A percentile compares a stretch with the other conserved stretches of the same genome.
These are phyloP conservation scores for Oryza coarctata DNA, from an alignment of 176 grass and related monocot genomes.

Conservation along the genomic window DNA sequence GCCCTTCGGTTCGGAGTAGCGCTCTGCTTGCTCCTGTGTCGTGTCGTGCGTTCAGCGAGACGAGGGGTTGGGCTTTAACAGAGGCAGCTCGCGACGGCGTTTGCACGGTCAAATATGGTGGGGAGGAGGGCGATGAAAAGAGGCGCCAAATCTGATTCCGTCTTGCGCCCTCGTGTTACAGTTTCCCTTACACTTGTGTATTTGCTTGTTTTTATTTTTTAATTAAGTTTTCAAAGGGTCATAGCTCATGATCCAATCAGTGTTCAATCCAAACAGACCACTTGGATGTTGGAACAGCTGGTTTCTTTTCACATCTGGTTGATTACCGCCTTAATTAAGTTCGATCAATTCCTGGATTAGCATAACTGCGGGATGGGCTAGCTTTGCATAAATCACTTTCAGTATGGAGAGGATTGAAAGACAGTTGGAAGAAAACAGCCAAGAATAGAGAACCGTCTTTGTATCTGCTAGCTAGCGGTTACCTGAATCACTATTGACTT, in stretches of 20 bases:
- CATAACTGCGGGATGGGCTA: not conserved
- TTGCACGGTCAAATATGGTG: slow-evolving; percentile 6
- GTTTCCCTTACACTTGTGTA: not conserved
- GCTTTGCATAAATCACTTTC: not conserved
- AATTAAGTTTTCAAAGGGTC: not conserved
- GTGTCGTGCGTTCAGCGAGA: not conserved
- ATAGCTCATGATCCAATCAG: not conserved
- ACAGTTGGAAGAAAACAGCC: not conserved
- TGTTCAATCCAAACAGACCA: not conserved
- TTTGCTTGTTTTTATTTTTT: not conserved
- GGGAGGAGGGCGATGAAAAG: not conserved
- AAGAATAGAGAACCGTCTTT: not conserved
- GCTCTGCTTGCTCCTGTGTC: not conserved
- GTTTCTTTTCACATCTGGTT: not conserved
- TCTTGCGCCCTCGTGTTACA: not conserved
- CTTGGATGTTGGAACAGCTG: not conserved
- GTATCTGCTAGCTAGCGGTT: not conserved
- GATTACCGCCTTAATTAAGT: not conserved
- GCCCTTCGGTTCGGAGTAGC: not conserved
- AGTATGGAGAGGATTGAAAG: not conserved
- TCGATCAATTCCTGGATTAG: not conserved
- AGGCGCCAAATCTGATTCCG: not conserved
- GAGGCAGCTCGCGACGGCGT: not conserved
- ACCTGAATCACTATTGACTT: not conserved
- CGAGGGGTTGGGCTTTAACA: slow-evolving; percentile 9